Evolutionary conservation across 2,329 filamentous ascomycete species (phyloP), one percentile per base, ranked within the genome.

Genomic region (Pseudocercospora fuligena): DNA sequence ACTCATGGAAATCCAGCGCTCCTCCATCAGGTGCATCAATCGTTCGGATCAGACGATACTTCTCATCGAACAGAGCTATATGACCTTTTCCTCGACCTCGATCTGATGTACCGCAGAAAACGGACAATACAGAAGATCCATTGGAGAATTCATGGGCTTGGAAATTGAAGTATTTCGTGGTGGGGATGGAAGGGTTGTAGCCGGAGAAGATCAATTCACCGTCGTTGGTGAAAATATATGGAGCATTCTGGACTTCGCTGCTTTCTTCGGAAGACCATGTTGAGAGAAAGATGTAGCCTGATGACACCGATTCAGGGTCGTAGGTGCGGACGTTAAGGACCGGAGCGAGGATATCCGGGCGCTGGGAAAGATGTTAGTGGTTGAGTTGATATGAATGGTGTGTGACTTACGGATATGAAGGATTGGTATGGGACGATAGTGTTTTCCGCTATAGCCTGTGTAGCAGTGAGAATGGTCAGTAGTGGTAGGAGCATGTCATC

Each of bases 1-100:
- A 77, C 36, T 82, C 80, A 65, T 82, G 81, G 61, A 80, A 74
- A 54, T 83, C 75, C 27, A 74, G 74, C 6, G 66, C 63, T 6
- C 76, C 66, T 3, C 27, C 12, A 1, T 74, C 74, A 16, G 68
- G 71, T 0, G 78, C 77, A 0, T 75, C 79, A 25, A 80, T 71
- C 19, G 78, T 78, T 69, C 75, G 75, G 54, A 72, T 69, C 53
- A 77, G 61, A 21, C 76, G 70, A 68, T 81, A 81, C 14, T 49
- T 64, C 19, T 70, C 60, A 46, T 73, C 64, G 27, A 72, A 64
- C 8, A 63, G 25, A 11, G 54, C 51, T 7, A 60, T 54, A 27
- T 61, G 47, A n/a, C 64, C 64, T 49, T 59, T 33, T n/a, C 60
- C 60, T 31, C 43, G 53, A 6, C 64, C 60, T 12, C 21, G 29